Conservation (phyloP, 306 rosid species). For the Dalbergia oliveri region DNA sequence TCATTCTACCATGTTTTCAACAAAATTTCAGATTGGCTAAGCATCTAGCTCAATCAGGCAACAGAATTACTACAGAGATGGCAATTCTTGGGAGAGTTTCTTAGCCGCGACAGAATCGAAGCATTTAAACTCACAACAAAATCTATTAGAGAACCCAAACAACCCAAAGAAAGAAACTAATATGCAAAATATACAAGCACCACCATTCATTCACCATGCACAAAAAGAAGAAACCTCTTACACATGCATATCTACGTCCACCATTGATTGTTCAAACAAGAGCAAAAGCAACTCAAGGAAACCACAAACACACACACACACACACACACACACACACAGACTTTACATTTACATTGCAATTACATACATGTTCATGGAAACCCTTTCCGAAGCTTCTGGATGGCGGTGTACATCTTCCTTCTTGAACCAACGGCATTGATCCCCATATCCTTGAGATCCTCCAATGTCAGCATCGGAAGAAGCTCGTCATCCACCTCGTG, state of each 20-base stretch:
- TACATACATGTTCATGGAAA: slow-evolving; percentile 50
- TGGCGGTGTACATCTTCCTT: slow-evolving; percentile 72
- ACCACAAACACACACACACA: slow-evolving; percentile 32
- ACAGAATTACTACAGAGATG: slow-evolving; percentile 6
- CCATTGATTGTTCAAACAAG: slow-evolving; percentile 15
- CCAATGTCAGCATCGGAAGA: slow-evolving; percentile 78
- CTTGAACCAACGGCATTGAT: slow-evolving; percentile 80
- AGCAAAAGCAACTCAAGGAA: slow-evolving; percentile 30
- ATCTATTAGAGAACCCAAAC: not conserved
- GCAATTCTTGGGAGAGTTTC: too few species aligned
- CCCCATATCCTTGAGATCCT: slow-evolving; percentile 86
- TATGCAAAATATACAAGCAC: not conserved
- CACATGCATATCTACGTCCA: slow-evolving; percentile 42
- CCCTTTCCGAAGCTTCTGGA: slow-evolving; percentile 72
- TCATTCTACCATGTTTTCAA: not conserved
- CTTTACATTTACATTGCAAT: not conserved
- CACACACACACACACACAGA: slow-evolving; percentile 37
- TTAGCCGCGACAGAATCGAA: too few species aligned
- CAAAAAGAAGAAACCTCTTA: slow-evolving; percentile 18
- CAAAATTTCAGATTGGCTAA: not conserved
- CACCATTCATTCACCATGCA: slow-evolving; percentile 19
- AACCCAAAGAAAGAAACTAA: slow-evolving; percentile 5
- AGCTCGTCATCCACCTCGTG: slow-evolving; percentile 82
- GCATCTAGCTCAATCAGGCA: slow-evolving; percentile 13
- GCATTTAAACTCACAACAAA: too few species aligned